Base-by-base conservation (phyloP, 2,329 filamentous ascomycete genomes). In the Sporothrix pseudoabietina region DNA sequence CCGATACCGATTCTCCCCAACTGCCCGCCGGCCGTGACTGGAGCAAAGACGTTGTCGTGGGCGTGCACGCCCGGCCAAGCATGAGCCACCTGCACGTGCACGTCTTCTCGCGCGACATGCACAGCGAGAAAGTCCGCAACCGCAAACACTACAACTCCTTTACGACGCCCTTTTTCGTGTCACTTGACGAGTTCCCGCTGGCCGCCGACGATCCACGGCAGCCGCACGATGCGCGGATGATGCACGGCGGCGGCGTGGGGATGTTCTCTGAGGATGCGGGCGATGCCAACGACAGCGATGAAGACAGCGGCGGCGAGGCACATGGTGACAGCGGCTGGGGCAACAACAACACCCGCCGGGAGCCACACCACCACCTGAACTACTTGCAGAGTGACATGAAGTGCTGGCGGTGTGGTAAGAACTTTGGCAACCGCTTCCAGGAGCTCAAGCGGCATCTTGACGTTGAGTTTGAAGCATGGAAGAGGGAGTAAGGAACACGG, bases 61-160 rank as follows among this genome's bases (percentile, higher is more conserved):
- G 96, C 16, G 87, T 97, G 8, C 96, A 99, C 82, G 92, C 93
- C 3, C 89, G 91, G 77, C 96, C 96, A 3, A 94, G 91, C 72
- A 98, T 99, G 96, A 91, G 88, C 76, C 94, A 98, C 80, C 80
- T 98, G 72, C 96, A 99, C 82, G 86, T 98, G 4, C 96, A 99
- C 81, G 89, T 98, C 41, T 82, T 98, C 73, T 93, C 92, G 54
- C 85, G 89, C 22, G 96, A 99, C 80, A 91, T 93, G 85, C 86
- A 89, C 77, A 94, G 91, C 52, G 86, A 88, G 12, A 87, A 86
- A 63, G 77, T 98, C 81, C 93, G 91, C 82, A 90, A 95, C 79
- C 87, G 90, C 76, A 95, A 94, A 80, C 96, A 98, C 82, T 98
- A 98, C 82, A 93, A 96, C 79, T 96, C 92, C 76, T 98, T 98